Percentiles rank a stretch among this genome's conserved stretches.
Evolutionary conservation across 192 early-diverging fungal species (phyloP).

Genomic region (Gaertneriomyces sp.): DNA sequence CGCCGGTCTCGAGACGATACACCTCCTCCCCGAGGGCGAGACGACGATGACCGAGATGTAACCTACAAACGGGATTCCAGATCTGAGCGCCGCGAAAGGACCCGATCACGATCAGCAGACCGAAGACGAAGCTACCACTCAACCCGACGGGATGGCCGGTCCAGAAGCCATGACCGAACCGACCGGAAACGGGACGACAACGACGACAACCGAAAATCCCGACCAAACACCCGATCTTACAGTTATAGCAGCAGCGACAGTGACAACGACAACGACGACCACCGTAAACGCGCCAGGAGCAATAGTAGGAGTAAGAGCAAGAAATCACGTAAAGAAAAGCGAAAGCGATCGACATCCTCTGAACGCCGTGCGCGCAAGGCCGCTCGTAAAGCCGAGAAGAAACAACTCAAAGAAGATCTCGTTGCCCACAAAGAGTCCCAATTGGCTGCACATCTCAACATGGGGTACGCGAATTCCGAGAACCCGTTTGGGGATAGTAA

Average conservation of each 20-base stretch:
- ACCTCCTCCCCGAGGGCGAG: neutral
- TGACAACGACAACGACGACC: too few relatives aligned
- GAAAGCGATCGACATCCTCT: constrained; percentile 24
- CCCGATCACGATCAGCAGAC: neutral
- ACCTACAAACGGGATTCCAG: neutral
- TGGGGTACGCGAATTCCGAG: constrained; percentile 68
- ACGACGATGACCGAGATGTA: neutral
- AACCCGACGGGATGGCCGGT: neutral
- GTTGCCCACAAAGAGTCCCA: constrained; percentile 45
- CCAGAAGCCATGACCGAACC: neutral
- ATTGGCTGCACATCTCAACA: constrained; percentile 44
- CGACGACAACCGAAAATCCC: too few relatives aligned
- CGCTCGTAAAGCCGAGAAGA: constrained; percentile 29
- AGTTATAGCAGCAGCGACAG: too few relatives aligned
- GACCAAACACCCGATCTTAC: too few relatives aligned
- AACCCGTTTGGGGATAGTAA: constrained; percentile 81
- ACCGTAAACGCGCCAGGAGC: neutral
- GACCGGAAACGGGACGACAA: neutral
- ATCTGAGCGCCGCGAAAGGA: neutral
- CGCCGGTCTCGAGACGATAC: neutral
- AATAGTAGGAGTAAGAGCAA: neutral
- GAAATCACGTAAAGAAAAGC: constrained; percentile 8
- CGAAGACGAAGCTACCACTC: too few relatives aligned
- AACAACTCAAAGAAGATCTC: constrained; percentile 44
- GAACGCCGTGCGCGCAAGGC: constrained; percentile 25